A percentile compares a stretch with the other conserved stretches of the same genome.
Conservation (phyloP, 768 basidiomycete genomes). For the Dioszegia hungarica region DNA sequence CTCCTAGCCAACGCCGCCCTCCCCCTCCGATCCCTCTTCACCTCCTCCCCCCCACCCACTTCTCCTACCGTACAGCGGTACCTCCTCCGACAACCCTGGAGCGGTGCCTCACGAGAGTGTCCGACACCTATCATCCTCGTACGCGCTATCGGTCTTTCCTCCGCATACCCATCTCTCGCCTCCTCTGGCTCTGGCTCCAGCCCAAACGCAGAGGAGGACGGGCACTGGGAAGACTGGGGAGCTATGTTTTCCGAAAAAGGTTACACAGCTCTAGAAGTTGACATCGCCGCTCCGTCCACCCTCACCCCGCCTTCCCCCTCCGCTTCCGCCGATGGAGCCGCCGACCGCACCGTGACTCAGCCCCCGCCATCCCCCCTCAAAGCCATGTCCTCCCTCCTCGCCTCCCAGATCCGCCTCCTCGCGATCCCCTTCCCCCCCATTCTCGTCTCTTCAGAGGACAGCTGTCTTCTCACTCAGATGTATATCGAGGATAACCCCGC, state of each 20-base stretch:
- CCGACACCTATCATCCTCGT: conserved; percentile 41
- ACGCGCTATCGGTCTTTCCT: conserved; percentile 21
- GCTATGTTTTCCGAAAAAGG: conserved; percentile 47
- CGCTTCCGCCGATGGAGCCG: background rate
- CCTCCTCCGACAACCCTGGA: conserved; percentile 27
- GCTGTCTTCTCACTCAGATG: conserved; percentile 60
- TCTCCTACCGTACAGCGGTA: conserved; percentile 17
- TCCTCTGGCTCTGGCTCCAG: too few relatives aligned
- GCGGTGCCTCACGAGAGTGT: conserved; percentile 31
- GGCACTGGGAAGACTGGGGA: conserved; percentile 35
- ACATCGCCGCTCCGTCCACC: conserved; percentile 31
- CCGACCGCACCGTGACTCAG: too few relatives aligned
- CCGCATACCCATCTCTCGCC: background rate
- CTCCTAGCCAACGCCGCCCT: background rate
- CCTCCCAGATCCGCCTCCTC: conserved; percentile 41
- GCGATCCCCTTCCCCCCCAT: conserved; percentile 48
- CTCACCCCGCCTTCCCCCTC: background rate
- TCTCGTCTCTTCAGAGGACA: conserved; percentile 28
- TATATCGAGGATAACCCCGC: conserved; percentile 68
- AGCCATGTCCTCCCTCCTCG: conserved; percentile 25
- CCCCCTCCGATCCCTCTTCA: background rate
- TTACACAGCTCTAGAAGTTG: conserved; percentile 45
- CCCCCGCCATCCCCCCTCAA: background rate
- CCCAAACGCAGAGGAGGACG: background rate
- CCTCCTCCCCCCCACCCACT: background rate